Evolutionary conservation across 192 early-diverging fungal genomes (phyloP), one percentile per base, ranked within the genome.

Genomic region (Podila clonocystis): DNA sequence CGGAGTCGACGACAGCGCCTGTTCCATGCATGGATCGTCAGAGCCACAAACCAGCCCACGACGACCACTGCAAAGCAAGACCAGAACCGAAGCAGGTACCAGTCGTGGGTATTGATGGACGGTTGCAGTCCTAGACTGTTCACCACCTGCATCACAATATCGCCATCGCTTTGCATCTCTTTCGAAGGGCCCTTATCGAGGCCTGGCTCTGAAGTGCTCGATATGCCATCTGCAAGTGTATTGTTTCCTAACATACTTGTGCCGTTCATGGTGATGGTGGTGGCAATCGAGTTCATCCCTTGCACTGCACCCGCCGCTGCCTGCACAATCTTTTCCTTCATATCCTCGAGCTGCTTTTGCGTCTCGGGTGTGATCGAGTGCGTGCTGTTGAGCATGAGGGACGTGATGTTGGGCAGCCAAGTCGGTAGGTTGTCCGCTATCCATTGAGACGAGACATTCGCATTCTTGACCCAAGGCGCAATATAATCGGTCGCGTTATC

Each of bases 11-110:
- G 85, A 26, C 79, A 72, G 38, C 77, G 68, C 11, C 73, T 41
- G 63, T 88, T 88, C 58, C 86, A 75, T 26, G 68, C 73, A 68
- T 86, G 85, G 19, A 86, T 82, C 30, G 76, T 36, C 2, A 83
- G n/a, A 0, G 83, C 85, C 7, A 88, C 61, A 22, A 85, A 9
- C 41, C 86, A 62, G 13, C 85, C 83, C 11, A 84, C 28, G 0
- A 75, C 22, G 11, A 83, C 84, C 0, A 38, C 82, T 4, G 68
- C 63, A 70, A 86, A 83, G 17, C 82, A 70, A 0, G 85, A 77
- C 85, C 87, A 88, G 29, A 88, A 63, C 9, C 84, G 80, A 50
- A 86, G 82, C 2, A 82, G 82, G 33, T 88, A 88, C 87, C 87
- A 88, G 15, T 77, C 78, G 12, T 84, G 85, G 1, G 87, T 86